Evolutionary conservation across 2,329 filamentous ascomycete genomes (phyloP), one percentile per base, ranked within the genome.

Genomic region (Hirsutella minnesotensis): DNA sequence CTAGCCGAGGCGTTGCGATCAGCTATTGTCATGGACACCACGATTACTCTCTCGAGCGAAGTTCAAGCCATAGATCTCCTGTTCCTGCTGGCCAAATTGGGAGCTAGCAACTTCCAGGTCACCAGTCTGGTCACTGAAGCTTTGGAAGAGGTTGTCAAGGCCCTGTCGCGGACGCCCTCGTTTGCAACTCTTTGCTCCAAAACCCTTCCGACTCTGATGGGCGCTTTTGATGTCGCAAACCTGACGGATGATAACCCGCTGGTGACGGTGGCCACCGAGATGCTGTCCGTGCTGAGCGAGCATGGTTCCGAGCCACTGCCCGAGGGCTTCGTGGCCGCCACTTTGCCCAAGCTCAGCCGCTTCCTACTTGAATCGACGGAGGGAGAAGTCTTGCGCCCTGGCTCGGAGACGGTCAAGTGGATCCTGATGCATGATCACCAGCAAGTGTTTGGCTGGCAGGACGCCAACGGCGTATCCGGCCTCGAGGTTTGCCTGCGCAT

Each of bases 401-500:
- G 86, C 12, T 92, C 87, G 0, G 80, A 88, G 54, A 81, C 86
- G 0, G 80, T 95, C 50, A 90, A 92, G 64, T 88, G 86, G 60
- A 87, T 96, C 63, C 74, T 98, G 29, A 76, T 81, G 51, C 88
- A 95, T 59, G 92, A 95, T 56, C 82, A 90, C 52, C 77, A 88
- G 48, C 92, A 96, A 57, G 79, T 96, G 35, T 83, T 96, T 53
- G 77, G 75, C 49, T 98, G 88, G 83, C 79, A 81, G 30, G 86
- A 95, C 56, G 78, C 81, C 50, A 77, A 73, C 37, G 84, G 85
- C 34, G 86, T 87, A 53, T 84, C 79, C 31, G 90, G 90, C 15
- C 73, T 95, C 10, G 89, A 96, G 61, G 81, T 94, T 24, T 86
- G 87, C 45, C 75, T 98, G 39, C 78, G 87, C 49, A 92, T 98